Evolutionary conservation across 805 yeast species (phyloP).

Genomic region (Myxozyma melibiosi): DNA sequence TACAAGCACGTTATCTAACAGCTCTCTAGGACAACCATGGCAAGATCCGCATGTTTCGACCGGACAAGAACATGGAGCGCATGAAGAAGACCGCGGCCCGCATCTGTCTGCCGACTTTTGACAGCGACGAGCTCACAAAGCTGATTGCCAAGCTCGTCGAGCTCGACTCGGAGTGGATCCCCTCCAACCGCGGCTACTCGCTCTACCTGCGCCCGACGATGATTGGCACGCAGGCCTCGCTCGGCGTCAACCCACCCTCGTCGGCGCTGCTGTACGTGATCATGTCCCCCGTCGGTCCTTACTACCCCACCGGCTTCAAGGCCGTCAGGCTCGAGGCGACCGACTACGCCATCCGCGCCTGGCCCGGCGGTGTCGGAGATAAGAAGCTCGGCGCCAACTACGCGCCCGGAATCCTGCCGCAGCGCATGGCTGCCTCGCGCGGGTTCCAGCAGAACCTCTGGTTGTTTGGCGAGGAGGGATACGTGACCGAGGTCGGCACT

Average conservation of each 20-base stretch:
- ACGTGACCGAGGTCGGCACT: constrained; percentile 95
- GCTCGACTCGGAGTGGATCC: constrained; percentile 76
- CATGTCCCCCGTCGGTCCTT: constrained; percentile 96
- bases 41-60: constrained; percentile 80
- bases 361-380: constrained; percentile 99
- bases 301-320: constrained; percentile 92
- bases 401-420: constrained; percentile 94
- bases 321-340: constrained; percentile 95
- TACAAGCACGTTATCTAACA: no score
- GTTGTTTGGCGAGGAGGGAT: constrained; percentile 88
- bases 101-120: constrained; percentile 86
- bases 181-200: constrained; percentile 84
- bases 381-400: constrained; percentile 96
- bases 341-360: constrained; percentile 93
- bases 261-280: constrained; percentile 83
- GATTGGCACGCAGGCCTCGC: constrained; percentile 86
- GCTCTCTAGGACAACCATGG: constrained; percentile 52
- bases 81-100: constrained; percentile 87
- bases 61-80: constrained; percentile 88
- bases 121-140: constrained; percentile 72
- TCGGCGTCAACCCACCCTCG: constrained; percentile 84
- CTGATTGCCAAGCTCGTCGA: constrained; percentile 74
- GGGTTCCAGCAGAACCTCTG: constrained; percentile 97
- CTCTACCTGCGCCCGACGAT: constrained; percentile 91
- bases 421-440: constrained; percentile 81